phyloP scores from a whole-genome alignment of 164 flowering plant genomes.

The Magnolia kwangsiensis region DNA sequence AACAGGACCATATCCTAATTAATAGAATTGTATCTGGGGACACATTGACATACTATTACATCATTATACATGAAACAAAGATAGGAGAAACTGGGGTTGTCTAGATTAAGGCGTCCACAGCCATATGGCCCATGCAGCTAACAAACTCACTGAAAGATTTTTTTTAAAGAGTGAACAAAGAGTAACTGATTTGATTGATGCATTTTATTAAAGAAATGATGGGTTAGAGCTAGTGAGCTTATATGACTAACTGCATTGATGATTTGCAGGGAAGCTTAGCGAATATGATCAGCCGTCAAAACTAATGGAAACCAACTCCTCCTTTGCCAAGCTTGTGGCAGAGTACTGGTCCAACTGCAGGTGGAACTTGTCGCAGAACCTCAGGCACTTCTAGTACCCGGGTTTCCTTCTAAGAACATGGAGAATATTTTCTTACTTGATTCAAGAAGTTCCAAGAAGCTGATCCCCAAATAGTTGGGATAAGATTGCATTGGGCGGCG shows the following conservation, averaged over 20 bases:
- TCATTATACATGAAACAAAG: no score
- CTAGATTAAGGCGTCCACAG: no score
- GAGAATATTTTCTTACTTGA: no score
- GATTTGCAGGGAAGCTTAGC: slow-evolving; percentile 46
- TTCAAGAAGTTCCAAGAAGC: no score
- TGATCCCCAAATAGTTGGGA: no score
- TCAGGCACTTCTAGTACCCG: neutral
- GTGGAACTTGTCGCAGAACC: slow-evolving; percentile 26
- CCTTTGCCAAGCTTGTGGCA: slow-evolving; percentile 68
- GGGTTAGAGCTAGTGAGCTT: neutral
- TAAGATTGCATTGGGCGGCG: no score
- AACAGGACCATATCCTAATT: no score
- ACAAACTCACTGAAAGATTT: neutral
- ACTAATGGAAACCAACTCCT: slow-evolving; percentile 59
- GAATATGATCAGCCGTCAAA: slow-evolving; percentile 73
- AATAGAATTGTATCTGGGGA: neutral
- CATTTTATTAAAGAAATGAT: neutral
- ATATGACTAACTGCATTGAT: neutral
- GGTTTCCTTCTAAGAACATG: no score
- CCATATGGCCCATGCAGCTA: no score
- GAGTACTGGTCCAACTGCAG: slow-evolving; percentile 81
- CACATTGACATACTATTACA: no score
- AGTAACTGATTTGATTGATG: neutral
- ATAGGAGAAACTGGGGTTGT: no score
- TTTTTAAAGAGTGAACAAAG: neutral